Percentiles rank a stretch among this genome's conserved stretches.
Conservation (phyloP, 305 asterid genomes). For the Fraxinus paxiana region DNA sequence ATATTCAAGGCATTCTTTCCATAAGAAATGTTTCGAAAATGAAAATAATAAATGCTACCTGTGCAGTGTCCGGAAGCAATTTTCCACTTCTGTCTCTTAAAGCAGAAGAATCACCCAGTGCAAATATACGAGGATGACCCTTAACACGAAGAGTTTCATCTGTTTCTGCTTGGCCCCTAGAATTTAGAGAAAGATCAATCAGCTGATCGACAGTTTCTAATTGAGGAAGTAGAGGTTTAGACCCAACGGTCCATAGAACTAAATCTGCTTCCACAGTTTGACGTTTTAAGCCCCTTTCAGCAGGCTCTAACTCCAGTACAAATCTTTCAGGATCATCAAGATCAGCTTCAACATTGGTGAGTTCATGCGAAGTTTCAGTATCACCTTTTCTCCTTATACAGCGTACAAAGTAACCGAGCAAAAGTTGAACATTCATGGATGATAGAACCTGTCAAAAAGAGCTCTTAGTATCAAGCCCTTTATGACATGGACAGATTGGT, state of each 20-base stretch:
- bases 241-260: conserved; percentile 91
- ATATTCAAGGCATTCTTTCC: background rate
- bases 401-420: conserved; percentile 77
- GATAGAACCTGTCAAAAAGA: conserved; percentile 64
- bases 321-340: conserved; percentile 36
- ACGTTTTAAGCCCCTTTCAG: conserved; percentile 56
- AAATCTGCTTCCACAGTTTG: conserved; percentile 64
- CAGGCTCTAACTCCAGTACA: conserved; percentile 76
- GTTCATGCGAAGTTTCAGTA: conserved; percentile 30
- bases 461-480: background rate
- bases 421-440: conserved; percentile 76
- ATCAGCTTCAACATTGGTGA: conserved; percentile 22
- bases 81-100: conserved; percentile 66
- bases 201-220: conserved; percentile 50
- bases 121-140: conserved; percentile 95
- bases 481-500: background rate
- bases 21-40: background rate
- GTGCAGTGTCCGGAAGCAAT: conserved; percentile 91
- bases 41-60: conserved; percentile 42
- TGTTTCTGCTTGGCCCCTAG: conserved; percentile 93
- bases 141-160: conserved; percentile 92
- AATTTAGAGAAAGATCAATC: conserved; percentile 63
- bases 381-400: conserved; percentile 47
- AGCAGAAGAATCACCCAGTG: conserved; percentile 90
- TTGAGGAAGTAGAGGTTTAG: conserved; percentile 71